Conservation (phyloP, 805 yeast species). For the Huiozyma sinensis region DNA sequence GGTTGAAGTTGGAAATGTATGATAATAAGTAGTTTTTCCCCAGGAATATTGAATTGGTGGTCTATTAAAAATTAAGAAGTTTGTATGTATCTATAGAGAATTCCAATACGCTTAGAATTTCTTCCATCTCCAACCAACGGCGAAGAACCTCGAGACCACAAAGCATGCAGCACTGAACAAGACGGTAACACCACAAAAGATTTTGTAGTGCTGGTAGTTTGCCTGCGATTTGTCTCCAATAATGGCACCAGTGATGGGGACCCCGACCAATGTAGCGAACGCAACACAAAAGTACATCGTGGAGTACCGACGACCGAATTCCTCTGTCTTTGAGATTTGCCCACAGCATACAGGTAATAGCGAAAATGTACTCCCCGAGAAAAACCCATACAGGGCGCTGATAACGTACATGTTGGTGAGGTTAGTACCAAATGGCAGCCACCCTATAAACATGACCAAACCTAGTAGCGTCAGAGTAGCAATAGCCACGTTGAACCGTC, state of each 20-base stretch:
- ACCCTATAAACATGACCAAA: constrained; percentile 27
- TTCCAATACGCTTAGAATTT: constrained; percentile 13
- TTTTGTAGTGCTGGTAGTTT: constrained; percentile 30
- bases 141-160: constrained; percentile 33
- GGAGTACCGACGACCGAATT: constrained; percentile 44
- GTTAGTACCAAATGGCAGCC: constrained; percentile 31
- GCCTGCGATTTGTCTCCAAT: constrained; percentile 30
- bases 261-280: constrained; percentile 38
- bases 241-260: constrained; percentile 43
- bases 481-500: constrained; percentile 44
- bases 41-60: background rate
- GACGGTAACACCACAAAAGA: constrained; percentile 31
- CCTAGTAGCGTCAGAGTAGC: constrained; percentile 24
- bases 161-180: constrained; percentile 32
- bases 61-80: background rate
- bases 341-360: constrained; percentile 50
- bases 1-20: constrained; percentile 18
- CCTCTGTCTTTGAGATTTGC: constrained; percentile 43
- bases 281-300: constrained; percentile 51
- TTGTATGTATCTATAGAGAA: background rate
- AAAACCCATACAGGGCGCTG: constrained; percentile 40
- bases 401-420: constrained; percentile 33
- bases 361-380: constrained; percentile 44
- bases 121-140: constrained; percentile 35
- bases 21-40: background rate